Evolutionary conservation across 306 rosid genomes (phyloP), one percentile per base, ranked within the genome.

Genomic region (Erythrophleum fordii): DNA sequence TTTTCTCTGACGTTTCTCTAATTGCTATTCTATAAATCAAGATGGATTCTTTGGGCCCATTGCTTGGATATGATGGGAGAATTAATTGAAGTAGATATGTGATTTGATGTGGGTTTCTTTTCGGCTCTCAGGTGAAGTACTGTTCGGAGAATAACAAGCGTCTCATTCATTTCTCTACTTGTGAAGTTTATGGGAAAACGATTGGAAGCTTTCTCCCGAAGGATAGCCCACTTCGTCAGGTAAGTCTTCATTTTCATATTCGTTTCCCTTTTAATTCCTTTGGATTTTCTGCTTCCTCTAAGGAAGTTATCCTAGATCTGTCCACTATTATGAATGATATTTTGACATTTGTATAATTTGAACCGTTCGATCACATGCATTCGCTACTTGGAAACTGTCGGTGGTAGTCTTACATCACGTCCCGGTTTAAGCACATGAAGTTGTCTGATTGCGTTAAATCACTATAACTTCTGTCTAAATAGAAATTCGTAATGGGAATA

Each of bases 141-240:
- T 95, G 99, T 49, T 95, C 99, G 10, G 98, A 90, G 37, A 95
- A 93, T 78, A 81, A 84, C 84, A 95, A 93, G 91, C 86, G 99
- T 75, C 92, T 95, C 68, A 93, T 95, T 74, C 99, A 95, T 83
- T 95, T 95, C 90, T 95, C 99, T 35, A 95, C 99, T 79, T 95
- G 99, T 86, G 99, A 95, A 92, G 98, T 95, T 84, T 95, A 95
- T 55, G 98, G 99, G 51, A 95, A 95, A 89, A 95, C 99, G 61
- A 93, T 95, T 82, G 99, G 99, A 64, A 87, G 94, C 83, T 95
- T 88, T 87, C 99, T 95, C 45, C 98, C 99, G 2, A 91, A 95
- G 77, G 98, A 95, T 82, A 95, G 97, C 73, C 92, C 97, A 80
- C 99, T 93, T 86, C 99, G 98, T 76, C 88, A 95, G 92, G 99